Conservation (phyloP, 306 rosid genomes). For the Aeschynomene evenia region DNA sequence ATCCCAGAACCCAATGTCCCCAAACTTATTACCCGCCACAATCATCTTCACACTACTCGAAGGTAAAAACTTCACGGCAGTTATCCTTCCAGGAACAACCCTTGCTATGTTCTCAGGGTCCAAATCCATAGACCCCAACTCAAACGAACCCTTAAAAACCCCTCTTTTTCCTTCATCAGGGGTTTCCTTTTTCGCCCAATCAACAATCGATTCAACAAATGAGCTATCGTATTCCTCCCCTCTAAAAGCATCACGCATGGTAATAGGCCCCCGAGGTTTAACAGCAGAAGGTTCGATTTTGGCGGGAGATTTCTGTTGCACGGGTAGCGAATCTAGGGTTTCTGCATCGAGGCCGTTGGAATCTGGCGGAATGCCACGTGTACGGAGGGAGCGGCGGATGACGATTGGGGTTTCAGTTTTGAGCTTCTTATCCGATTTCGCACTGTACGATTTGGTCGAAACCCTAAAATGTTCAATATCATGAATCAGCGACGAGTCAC, state of each 20-base stretch:
- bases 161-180: not conserved
- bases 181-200: constrained; percentile 35
- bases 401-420: constrained; percentile 55
- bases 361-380: constrained; percentile 70
- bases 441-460: constrained; percentile 49
- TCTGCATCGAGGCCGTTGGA: constrained; percentile 31
- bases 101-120: constrained; percentile 62
- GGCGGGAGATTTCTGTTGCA: constrained; percentile 10
- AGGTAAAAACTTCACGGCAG: constrained; percentile 54
- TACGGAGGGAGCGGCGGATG: constrained; percentile 69
- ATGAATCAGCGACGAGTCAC: not conserved
- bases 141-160: constrained; percentile 13
- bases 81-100: constrained; percentile 63
- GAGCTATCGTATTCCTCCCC: constrained; percentile 39
- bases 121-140: constrained; percentile 52
- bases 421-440: constrained; percentile 48
- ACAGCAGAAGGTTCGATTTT: not conserved
- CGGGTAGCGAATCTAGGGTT: constrained; percentile 1
- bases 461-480: constrained; percentile 29
- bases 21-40: constrained; percentile 64
- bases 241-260: constrained; percentile 45
- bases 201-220: constrained; percentile 45
- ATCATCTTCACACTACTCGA: constrained; percentile 50
- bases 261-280: constrained; percentile 48
- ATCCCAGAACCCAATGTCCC: constrained; percentile 82